Evolutionary conservation across 2,329 filamentous ascomycete species (phyloP), one percentile per base, ranked within the genome.

Genomic region (Dichotomopilus funicola): DNA sequence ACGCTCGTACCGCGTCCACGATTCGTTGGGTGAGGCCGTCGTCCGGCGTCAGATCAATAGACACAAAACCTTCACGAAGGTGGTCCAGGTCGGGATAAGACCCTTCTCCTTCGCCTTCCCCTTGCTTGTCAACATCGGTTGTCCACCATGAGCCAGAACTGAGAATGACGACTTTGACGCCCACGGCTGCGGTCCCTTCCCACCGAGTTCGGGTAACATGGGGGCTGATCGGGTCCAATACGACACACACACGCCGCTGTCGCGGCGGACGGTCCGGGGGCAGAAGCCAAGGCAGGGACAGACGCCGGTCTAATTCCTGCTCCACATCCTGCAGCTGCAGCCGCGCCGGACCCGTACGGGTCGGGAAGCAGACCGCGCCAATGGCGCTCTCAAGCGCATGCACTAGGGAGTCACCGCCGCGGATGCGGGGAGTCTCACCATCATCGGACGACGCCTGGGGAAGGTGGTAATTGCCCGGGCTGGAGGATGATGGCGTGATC

Each of bases 61-160:
- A 56, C 19, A 72, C 54, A 49, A 73, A 71, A 1, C 61, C 69
- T 31, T 72, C 68, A 1, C 69, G 65, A 33, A 66, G 61, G 50
- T 41, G 53, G 19, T 27, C 19, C 19, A 27, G 19, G 19, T 27
- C 19, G 19, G 19, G 19, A 27, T 27, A 27, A 27, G 19, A 27
- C 19, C 19, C 19, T 27, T 27, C 19, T 27, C 19, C 19, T 27
- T 27, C 19, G 19, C 19, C 19, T 27, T 27, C 19, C 19, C 19
- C 19, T 27, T 27, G 19, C 19, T 27, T 27, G 19, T 27, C 19
- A 27, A 27, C 19, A 27, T 27, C 19, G 19, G 36, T 38, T 8
- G 36, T 12, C 36, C 36, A 38, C 36, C 36, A 38, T 8, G 36
- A 38, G 36, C 36, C 36, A 8, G 36, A 38, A 12, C 36, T 38